Base-by-base conservation (phyloP, 148 eudicot species). In the Gaultheria prostrata region DNA sequence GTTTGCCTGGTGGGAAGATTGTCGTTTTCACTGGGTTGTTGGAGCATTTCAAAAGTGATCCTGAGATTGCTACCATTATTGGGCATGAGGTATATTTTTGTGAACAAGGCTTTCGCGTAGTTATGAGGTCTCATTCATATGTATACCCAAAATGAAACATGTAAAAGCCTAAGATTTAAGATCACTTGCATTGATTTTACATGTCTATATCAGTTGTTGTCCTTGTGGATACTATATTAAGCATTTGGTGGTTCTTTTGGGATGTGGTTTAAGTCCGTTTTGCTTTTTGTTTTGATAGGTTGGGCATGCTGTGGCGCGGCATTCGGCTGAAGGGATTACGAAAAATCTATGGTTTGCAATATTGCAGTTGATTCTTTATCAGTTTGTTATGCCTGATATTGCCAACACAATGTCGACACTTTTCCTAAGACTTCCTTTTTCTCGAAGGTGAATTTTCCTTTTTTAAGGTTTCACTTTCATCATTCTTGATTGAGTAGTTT, bases 1-100 rank as follows among this genome's bases (percentile, higher is more conserved):
- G 98, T 81, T 78, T 94, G 89, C 98, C 98, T 6, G 97, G 98
- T 80, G 98, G 98, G 56, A 95, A 95, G 93, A 94, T 94, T 87
- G 98, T 95, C 78, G 97, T 95, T 48, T 95, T 93, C 49, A 95
- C 98, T 2, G 98, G 98, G 12, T 84, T 94, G 90, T 85, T 95
- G 32, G 85, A 90, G 57, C 92, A 94, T 88, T 94, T 95, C 70
- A 82, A 39, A 39, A 76, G 91, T 0, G 97, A 95, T 92, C 86
- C 90, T 70, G 98, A 95, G 86, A 84, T 95, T 49, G 98, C 98
- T 78, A 95, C 98, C 4, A 88, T 95, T 49, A 89, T 95, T 80
- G 95, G 95, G 81, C 98, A 95, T 84, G 98, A 95, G 98, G 98
- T 95, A 90, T 85, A 14, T 56, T 30, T 32, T 10, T 57, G n/a